phyloP scores from a whole-genome alignment of 1,284 basidiomycete genomes.

The Ustilago shanxiensis region DNA sequence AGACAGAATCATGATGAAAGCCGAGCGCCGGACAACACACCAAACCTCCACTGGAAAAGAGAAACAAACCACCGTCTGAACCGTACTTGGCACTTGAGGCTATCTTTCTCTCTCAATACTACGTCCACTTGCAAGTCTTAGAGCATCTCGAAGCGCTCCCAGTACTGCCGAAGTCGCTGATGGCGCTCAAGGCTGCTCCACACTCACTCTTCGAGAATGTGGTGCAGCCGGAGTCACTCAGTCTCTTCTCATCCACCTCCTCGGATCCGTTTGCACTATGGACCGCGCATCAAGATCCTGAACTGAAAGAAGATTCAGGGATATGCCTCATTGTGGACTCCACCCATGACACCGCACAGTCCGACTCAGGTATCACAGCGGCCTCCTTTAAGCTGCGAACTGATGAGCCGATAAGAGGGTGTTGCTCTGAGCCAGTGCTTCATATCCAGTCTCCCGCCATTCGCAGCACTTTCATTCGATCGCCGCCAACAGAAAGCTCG shows the following conservation, averaged over 20 bases:
- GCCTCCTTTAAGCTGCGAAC: slow-evolving; percentile 12
- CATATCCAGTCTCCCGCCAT: slow-evolving; percentile 84
- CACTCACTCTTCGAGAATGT: slow-evolving; percentile 72
- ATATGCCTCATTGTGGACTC: slow-evolving; percentile 78
- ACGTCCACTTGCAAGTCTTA: neutral
- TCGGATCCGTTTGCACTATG: slow-evolving; percentile 78
- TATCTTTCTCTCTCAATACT: neutral
- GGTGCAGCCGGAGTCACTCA: slow-evolving; percentile 78
- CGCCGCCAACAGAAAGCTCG: slow-evolving; percentile 68
- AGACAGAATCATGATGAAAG: neutral
- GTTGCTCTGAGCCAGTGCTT: slow-evolving; percentile 77
- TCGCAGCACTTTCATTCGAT: slow-evolving; percentile 78
- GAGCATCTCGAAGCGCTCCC: neutral
- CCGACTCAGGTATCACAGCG: slow-evolving; percentile 6
- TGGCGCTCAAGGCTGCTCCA: slow-evolving; percentile 1
- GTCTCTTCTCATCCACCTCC: slow-evolving; percentile 82
- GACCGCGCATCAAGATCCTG: slow-evolving; percentile 73
- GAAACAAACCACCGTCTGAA: neutral
- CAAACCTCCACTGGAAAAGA: slow-evolving; percentile 13
- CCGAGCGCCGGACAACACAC: neutral
- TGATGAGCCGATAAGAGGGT: slow-evolving; percentile 7
- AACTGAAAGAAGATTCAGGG: slow-evolving; percentile 77
- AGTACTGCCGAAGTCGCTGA: neutral
- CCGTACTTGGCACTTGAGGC: neutral
- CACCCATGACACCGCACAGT: slow-evolving; percentile 72